Conservation (phyloP, 257 asterid species). For the Lycium barbarum region DNA sequence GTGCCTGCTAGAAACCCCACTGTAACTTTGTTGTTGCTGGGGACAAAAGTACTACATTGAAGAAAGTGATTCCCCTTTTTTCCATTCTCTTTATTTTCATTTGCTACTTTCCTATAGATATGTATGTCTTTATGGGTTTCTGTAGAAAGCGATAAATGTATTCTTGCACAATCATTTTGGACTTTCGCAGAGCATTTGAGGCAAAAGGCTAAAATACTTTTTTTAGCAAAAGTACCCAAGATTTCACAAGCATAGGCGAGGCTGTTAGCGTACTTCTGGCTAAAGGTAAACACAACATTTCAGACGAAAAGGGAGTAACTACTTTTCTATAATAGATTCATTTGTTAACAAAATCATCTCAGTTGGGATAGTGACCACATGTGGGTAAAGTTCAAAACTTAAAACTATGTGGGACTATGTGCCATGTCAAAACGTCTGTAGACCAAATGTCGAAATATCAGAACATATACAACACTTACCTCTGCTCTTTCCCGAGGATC, state of each 20-base stretch:
- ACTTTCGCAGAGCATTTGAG: background rate
- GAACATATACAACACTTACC: constrained; percentile 47
- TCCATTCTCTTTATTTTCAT: background rate
- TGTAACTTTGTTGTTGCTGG: background rate
- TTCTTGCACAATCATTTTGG: background rate
- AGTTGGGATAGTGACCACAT: background rate
- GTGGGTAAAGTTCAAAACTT: constrained; percentile 16
- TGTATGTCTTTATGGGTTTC: background rate
- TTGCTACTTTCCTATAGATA: background rate
- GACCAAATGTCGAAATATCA: background rate
- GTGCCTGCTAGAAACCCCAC: background rate
- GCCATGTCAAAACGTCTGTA: background rate
- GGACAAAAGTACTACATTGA: background rate
- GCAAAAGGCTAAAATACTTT: background rate
- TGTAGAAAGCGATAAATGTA: background rate
- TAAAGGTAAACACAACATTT: too few species aligned
- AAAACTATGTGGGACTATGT: background rate
- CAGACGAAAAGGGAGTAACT: background rate
- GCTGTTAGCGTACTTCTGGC: too few species aligned
- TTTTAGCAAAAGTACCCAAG: background rate
- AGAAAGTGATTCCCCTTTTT: background rate
- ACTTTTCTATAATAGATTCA: background rate
- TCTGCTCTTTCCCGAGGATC: constrained; percentile 93
- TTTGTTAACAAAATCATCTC: constrained; percentile 3
- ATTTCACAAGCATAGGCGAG: background rate